These are phyloP conservation scores for Micractinium sp. DNA, from an alignment of 139 green algal species.

Conservation along the genomic window DNA sequence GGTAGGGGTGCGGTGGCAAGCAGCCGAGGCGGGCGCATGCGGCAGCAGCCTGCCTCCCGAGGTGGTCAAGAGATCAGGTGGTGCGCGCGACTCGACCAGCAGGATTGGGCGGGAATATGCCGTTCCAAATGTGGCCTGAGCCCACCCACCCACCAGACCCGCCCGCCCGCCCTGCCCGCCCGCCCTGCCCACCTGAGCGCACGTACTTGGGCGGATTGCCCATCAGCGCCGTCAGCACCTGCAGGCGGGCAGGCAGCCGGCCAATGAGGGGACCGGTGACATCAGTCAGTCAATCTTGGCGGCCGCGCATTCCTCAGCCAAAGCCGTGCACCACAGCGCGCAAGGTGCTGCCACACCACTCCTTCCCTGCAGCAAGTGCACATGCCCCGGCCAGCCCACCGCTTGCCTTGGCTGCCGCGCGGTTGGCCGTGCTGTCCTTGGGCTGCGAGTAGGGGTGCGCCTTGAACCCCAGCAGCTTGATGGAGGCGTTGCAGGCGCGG, in stretches of 20 bases:
- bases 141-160: no score
- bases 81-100: no score
- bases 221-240: constrained; percentile 15
- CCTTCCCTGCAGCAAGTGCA: not conserved
- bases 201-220: constrained; percentile 17
- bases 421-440: constrained; percentile 46
- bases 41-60: no score
- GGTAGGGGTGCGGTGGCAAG: not conserved
- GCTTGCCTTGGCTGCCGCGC: constrained; percentile 48
- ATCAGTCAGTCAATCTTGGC: not conserved
- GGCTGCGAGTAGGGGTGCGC: constrained; percentile 50
- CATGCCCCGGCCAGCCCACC: not conserved
- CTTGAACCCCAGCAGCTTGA: constrained; percentile 59
- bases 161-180: no score
- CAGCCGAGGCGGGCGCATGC: not conserved
- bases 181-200: not conserved
- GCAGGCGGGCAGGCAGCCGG: not conserved
- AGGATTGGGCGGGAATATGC: no score
- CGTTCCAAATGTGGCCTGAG: no score
- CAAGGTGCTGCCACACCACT: not conserved
- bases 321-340: no score
- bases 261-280: no score
- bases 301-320: no score
- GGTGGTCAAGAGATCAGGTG: no score
- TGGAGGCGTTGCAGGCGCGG: constrained; percentile 49